phyloP scores from a whole-genome alignment of 495 filamentous ascomycete species.

The Penicillium simplicissimum region DNA sequence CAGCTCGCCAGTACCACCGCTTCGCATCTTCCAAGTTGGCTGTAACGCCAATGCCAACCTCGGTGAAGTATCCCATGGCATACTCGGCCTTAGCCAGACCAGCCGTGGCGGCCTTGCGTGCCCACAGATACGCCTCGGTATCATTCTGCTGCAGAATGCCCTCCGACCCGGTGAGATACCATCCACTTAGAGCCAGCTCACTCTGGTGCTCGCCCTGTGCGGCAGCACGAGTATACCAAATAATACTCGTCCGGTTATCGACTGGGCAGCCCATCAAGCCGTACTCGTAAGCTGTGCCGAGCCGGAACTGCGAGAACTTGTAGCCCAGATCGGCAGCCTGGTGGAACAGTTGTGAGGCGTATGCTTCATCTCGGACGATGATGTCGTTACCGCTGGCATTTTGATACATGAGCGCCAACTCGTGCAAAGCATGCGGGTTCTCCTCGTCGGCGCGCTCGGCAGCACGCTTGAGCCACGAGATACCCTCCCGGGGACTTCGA shows the following conservation, averaged over 20 bases:
- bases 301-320: constrained; percentile 89
- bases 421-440: constrained; percentile 94
- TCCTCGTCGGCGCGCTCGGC: constrained; percentile 84
- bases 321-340: constrained; percentile 90
- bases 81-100: constrained; percentile 91
- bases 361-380: constrained; percentile 75
- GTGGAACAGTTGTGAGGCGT: constrained; percentile 76
- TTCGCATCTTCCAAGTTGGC: constrained; percentile 92
- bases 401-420: constrained; percentile 85
- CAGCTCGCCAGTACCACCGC: constrained; percentile 97
- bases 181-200: constrained; percentile 88
- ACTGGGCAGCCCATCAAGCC: constrained; percentile 79
- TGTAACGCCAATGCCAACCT: constrained; percentile 88
- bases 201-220: constrained; percentile 93
- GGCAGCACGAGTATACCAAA: constrained; percentile 91
- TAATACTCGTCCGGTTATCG: constrained; percentile 79
- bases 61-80: constrained; percentile 97
- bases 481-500: constrained; percentile 78
- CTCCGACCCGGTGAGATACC: constrained; percentile 92
- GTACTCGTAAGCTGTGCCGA: constrained; percentile 88
- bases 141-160: constrained; percentile 89
- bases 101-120: constrained; percentile 82
- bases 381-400: constrained; percentile 64
- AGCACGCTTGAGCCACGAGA: constrained; percentile 89
- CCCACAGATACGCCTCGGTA: constrained; percentile 96